A percentile compares a stretch with the other conserved stretches of the same genome.
Conservation (phyloP, 805 yeast genomes). For the Nakazawaea ernobii region DNA sequence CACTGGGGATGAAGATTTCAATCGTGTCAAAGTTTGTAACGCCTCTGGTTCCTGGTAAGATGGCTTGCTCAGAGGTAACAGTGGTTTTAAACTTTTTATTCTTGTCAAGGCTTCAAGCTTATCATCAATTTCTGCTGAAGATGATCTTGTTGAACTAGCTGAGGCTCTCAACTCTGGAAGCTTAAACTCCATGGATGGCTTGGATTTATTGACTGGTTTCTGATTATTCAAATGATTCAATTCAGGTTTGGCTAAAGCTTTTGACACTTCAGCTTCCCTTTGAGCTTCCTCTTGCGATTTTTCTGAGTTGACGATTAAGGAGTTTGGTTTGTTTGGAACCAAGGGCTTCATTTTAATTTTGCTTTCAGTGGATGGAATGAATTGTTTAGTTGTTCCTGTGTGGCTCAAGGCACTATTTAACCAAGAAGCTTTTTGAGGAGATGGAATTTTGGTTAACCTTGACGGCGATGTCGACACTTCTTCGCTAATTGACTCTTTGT, state of each 20-base stretch:
- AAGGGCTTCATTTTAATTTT: slow-evolving; percentile 7
- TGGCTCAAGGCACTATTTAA: slow-evolving; percentile 8
- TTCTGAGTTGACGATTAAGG: not conserved
- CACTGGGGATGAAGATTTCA: slow-evolving; percentile 16
- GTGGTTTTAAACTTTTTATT: slow-evolving; percentile 13
- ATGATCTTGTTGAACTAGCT: not conserved
- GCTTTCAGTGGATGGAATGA: not conserved
- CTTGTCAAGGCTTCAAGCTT: slow-evolving; percentile 14
- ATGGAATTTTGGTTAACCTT: not conserved
- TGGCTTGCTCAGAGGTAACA: not conserved
- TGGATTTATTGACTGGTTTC: not conserved
- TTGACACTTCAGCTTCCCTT: not conserved
- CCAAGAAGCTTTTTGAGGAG: slow-evolving; percentile 7
- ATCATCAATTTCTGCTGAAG: not conserved
- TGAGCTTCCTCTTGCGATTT: not conserved
- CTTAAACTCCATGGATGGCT: not conserved
- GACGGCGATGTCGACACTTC: not conserved
- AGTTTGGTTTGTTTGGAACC: slow-evolving; percentile 9
- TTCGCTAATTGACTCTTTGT: not conserved
- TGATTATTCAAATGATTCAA: not conserved
- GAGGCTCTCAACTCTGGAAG: not conserved
- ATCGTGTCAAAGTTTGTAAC: slow-evolving; percentile 9
- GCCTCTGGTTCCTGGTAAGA: slow-evolving; percentile 14
- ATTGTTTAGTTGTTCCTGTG: not conserved
- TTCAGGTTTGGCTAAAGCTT: not conserved